Evolutionary conservation across 2,329 filamentous ascomycete species (phyloP), one percentile per base, ranked within the genome.

Genomic region (Bertia moriformis): DNA sequence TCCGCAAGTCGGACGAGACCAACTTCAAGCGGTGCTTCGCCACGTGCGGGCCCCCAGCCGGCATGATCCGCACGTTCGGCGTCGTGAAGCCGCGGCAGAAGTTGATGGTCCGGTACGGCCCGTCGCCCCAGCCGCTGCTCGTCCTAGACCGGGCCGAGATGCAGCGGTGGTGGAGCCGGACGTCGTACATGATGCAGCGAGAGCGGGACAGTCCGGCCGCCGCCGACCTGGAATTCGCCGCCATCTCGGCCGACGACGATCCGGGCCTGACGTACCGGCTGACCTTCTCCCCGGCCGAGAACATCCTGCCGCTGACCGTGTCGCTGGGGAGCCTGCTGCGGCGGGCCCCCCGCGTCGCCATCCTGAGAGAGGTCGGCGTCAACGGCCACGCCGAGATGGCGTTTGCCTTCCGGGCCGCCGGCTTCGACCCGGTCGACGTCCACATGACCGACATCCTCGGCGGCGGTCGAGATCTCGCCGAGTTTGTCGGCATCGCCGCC

Each of bases 371-470:
- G 59, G 86, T 95, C 57, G 91, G 91, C 56, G 85, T 94, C 48
- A 96, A 98, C 61, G 85, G 88, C 32, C 76, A 95, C 51, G 79
- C 86, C n/a, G 91, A 98, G 59, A 93, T 98, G 85, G 91, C 91
- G 1, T 96, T 93, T 53, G 87, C 88, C 38, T 96, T 96, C 69
- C 78, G 82, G 46, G 78, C 78, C 24, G 89, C 91, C 33, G 89
- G 89, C 24, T 96, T 96, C 63, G 80, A 87, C 38, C 77, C 88
- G 12, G 73, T 95, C 37, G 89, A 98, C 53, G 81, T 96, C 1
- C 89, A 95, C 67, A 96, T 98, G 91, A 91, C 83, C 3, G 89
- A 96, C 50, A 78, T 96, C 41, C 77, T 85, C 18, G 77, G 75
- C 10, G n/a, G n/a, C n/a, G 81, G 83, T 14, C 77, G 84, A 44